Evolutionary conservation across 176 grass and related monocot genomes (phyloP).

Genomic region (Paspalum notatum): DNA sequence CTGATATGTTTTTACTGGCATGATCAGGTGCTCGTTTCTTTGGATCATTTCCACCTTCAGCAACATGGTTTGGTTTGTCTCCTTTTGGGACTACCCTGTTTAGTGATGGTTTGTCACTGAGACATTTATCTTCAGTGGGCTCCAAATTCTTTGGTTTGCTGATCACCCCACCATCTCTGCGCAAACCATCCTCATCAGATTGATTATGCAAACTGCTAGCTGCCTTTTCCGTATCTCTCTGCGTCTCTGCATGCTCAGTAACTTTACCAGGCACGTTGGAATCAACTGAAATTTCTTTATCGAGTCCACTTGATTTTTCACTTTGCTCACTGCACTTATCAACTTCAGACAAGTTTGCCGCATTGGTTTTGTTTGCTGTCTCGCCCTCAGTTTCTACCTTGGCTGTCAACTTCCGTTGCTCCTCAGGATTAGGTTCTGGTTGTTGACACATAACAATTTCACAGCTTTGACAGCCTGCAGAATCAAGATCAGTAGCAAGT

Average conservation of each 20-base stretch:
- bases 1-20: conserved; percentile 32
- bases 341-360: conserved; percentile 28
- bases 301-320: conserved; percentile 25
- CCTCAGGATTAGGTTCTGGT: conserved; percentile 26
- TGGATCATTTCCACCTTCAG: conserved; percentile 33
- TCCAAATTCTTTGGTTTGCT: conserved; percentile 38
- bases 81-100: conserved; percentile 37
- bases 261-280: conserved; percentile 35
- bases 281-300: conserved; percentile 35
- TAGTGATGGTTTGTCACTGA: conserved; percentile 4
- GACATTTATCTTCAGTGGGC: conserved; percentile 41
- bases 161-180: conserved; percentile 33
- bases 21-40: conserved; percentile 48
- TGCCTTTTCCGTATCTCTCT: conserved; percentile 20
- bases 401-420: conserved; percentile 25
- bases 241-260: conserved; percentile 4
- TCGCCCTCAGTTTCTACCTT: conserved; percentile 13
- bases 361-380: conserved; percentile 37
- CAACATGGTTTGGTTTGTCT: conserved; percentile 30
- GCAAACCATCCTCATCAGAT: conserved; percentile 21
- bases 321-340: not conserved
- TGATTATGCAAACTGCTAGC: conserved; percentile 1
- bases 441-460: not conserved
- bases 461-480: conserved; percentile 19
- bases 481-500: conserved; percentile 16